Conservation (phyloP, 2,329 filamentous ascomycete species). For the Ophiostoma sp. region DNA sequence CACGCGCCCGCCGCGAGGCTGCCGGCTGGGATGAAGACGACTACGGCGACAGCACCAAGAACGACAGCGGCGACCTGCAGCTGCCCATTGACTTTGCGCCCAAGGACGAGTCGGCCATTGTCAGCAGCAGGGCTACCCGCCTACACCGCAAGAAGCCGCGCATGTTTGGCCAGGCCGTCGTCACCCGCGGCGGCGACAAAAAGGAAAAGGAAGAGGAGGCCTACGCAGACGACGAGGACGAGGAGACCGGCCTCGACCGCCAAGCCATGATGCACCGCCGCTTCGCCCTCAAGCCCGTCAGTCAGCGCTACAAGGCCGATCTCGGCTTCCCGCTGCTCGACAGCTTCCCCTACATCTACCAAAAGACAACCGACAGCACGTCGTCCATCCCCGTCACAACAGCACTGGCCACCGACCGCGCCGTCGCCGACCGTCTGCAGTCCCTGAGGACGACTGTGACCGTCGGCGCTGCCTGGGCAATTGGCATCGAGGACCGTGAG, state of each 20-base stretch:
- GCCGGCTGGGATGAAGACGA: slow-evolving; percentile 29
- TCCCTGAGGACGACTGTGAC: slow-evolving; percentile 57
- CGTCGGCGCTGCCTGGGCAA: slow-evolving; percentile 45
- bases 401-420: slow-evolving; percentile 67
- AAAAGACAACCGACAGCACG: slow-evolving; percentile 36
- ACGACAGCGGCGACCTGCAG: slow-evolving; percentile 28
- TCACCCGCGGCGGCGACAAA: slow-evolving; percentile 31
- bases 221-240: background rate
- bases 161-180: slow-evolving; percentile 42
- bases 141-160: slow-evolving; percentile 30
- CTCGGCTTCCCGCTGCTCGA: slow-evolving; percentile 72
- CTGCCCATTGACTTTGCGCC: slow-evolving; percentile 41
- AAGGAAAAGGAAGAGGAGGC: slow-evolving; percentile 21
- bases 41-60: slow-evolving; percentile 27
- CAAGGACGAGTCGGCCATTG: slow-evolving; percentile 35
- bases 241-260: slow-evolving; percentile 17
- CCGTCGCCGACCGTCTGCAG: slow-evolving; percentile 64
- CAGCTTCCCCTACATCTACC: slow-evolving; percentile 76
- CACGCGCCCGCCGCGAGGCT: slow-evolving; percentile 6
- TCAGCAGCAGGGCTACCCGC: slow-evolving; percentile 24
- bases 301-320: slow-evolving; percentile 39
- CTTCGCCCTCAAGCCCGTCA: slow-evolving; percentile 32
- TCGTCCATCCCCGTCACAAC: slow-evolving; percentile 47
- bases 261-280: slow-evolving; percentile 28
- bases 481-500: slow-evolving; percentile 76